Evolutionary conservation across 371 early-diverging fungal species (phyloP), one percentile per base, ranked within the genome.

Genomic region (Mucor mucedo): DNA sequence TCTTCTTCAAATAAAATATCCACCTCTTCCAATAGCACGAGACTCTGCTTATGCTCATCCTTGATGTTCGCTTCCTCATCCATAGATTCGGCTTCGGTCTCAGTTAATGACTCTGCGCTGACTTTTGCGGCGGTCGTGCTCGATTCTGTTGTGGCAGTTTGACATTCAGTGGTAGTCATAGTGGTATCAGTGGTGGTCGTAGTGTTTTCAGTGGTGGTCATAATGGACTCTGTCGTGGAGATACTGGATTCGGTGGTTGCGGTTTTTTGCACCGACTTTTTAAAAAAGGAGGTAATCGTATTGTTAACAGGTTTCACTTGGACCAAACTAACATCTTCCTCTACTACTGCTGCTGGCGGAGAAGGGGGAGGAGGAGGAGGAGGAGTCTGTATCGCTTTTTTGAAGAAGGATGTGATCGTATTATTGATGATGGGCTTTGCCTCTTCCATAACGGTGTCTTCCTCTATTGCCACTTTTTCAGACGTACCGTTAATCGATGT

Each of bases 1-100:
- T 94, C 95, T 33, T 90, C 87, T 32, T 93, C 93, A 76, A 87
- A 93, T 10, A 94, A 64, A 3, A 92, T 65, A 66, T 94, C 94
- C 0, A 87, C 90, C 44, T 94, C 90, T 60, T 94, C 95, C 27
- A 94, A 69, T 7, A 94, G 69, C 9, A 94, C 78, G 45, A 94
- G 68, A 57, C 87, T 80, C 61, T 90, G 85, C 42, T 67, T 73
- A 14, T 70, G 69, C 38, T 60, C 54, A 11, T 38, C 50, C 10
- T 49, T 32, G 14, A 27, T 28, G 2, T 9, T 5, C 7, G 14
- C 38, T 1, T 39, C 41, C n/a, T 52, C 42, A 27, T 41, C n/a
- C 13, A 4, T 11, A 28, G 50, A 11, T 29, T 3, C 5, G 9
- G 9, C 32, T 11, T 7, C 11, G 32, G 10, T 30, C 5, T 30